Evolutionary conservation across 2,329 filamentous ascomycete species (phyloP), one percentile per base, ranked within the genome.

Genomic region (Leptodontidium sp.): DNA sequence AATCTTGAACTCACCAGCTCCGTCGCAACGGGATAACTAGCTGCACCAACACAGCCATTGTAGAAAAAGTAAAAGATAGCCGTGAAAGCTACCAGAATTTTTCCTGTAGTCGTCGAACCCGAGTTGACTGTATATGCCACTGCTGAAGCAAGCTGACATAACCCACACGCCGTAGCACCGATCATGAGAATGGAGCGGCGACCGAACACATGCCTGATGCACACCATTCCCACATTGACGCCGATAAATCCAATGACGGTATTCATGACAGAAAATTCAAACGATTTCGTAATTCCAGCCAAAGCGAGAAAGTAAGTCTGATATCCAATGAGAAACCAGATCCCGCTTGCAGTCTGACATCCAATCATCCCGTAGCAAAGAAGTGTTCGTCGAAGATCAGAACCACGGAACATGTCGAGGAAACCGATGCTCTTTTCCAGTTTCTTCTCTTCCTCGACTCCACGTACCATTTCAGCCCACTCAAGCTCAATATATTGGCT

Each of bases 1-100:
- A 5, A 83, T 81, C 0, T 81, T 82, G 57, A 84, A 78, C 71
- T 85, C 81, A 72, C 67, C 6, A 73, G 49, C 45, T 73, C 70
- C 0, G 67, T 70, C 1, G 67, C 69, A 15, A 70, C 66, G 4
- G 68, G 68, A 64, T 72, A 73, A 50, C 66, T 66, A 24, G 69
- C 67, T 40, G 64, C 49, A 7, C 67, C 67, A 74, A 78, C 75
- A 63, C 79, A 80, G 11, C 75, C 76, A 11, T 78, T 77, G 45
- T 80, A 80, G 61, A 78, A 78, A 65, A 80, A 79, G 1, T 71
- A 76, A 58, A 79, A 79, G 8, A 81, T 63, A 0, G 76, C 74
- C 4, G 75, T 78, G 63, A 78, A 79, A 2, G 78, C 77, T 7
- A 81, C 69, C 1, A 80, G 74, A 9, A 77, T 74, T 43, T 76